Percentiles rank a stretch among this genome's conserved stretches.
Evolutionary conservation across 1,139 yeast genomes (phyloP).

Genomic region (Kurtzmaniella quercitrusa): DNA sequence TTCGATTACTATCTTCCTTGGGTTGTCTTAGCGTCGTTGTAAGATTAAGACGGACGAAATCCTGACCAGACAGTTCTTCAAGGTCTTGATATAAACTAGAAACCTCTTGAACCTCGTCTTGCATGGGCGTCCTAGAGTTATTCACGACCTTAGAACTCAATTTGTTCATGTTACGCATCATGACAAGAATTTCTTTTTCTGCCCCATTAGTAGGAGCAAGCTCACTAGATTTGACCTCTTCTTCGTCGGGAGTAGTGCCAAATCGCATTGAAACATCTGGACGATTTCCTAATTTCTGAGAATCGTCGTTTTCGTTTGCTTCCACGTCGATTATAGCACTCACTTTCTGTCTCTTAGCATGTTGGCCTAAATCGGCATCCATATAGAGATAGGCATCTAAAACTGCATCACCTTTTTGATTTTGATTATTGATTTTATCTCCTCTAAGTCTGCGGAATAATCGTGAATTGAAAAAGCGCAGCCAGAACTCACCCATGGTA

Average conservation of each 20-base stretch:
- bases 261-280: slow-evolving; percentile 90
- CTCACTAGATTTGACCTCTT: slow-evolving; percentile 27
- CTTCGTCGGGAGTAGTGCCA: slow-evolving; percentile 52
- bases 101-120: slow-evolving; percentile 7
- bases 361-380: slow-evolving; percentile 44
- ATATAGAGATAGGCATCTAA: slow-evolving; percentile 77
- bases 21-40: slow-evolving; percentile 5
- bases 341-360: slow-evolving; percentile 32
- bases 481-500: slow-evolving; percentile 92
- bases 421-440: slow-evolving; percentile 65
- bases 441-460: slow-evolving; percentile 86
- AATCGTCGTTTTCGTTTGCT: slow-evolving; percentile 79
- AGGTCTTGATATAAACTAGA: slow-evolving; percentile 17
- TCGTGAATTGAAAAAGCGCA: slow-evolving; percentile 89
- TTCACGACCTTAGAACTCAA: slow-evolving; percentile 75
- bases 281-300: slow-evolving; percentile 69
- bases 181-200: slow-evolving; percentile 64
- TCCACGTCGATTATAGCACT: slow-evolving; percentile 66
- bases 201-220: slow-evolving; percentile 28
- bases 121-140: slow-evolving; percentile 3
- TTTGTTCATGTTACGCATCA: slow-evolving; percentile 84
- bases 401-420: slow-evolving; percentile 78
- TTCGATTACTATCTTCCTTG: slow-evolving; percentile 2
- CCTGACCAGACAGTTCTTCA: slow-evolving; percentile 4
- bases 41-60: slow-evolving; percentile 6